Evolutionary conservation across 2,329 filamentous ascomycete genomes (phyloP).

Genomic region (Xylaria sp.): DNA sequence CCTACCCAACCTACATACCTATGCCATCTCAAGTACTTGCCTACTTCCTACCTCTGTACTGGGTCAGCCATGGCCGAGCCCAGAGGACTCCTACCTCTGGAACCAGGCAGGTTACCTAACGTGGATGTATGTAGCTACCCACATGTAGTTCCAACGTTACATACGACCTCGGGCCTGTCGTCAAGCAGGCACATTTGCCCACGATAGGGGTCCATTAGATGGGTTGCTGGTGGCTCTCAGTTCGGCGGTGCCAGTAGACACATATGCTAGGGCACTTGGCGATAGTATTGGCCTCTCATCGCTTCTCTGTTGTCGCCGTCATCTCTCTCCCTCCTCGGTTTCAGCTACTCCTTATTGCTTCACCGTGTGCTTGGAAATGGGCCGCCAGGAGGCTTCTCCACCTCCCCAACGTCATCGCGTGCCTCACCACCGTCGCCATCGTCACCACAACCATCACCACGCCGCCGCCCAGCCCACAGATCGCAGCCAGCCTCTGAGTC

Average conservation of each 20-base stretch:
- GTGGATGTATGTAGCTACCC: too few species aligned
- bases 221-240: background rate
- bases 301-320: slow-evolving; percentile 17
- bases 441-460: slow-evolving; percentile 25
- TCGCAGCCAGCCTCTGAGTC: slow-evolving; percentile 26
- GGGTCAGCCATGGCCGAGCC: background rate
- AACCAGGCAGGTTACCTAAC: too few species aligned
- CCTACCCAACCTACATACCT: background rate
- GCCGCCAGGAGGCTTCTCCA: slow-evolving; percentile 40
- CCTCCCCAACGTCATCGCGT: slow-evolving; percentile 41
- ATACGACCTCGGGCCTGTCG: slow-evolving; percentile 1
- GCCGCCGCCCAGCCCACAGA: slow-evolving; percentile 25
- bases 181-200: background rate
- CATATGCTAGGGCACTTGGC: background rate
- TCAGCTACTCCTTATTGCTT: slow-evolving; percentile 44
- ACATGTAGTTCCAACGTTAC: background rate
- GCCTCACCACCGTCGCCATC: slow-evolving; percentile 39
- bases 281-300: slow-evolving; percentile 9
- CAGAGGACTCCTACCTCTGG: background rate
- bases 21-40: background rate
- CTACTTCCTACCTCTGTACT: background rate
- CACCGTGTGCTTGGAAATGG: slow-evolving; percentile 43
- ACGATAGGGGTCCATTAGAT: background rate
- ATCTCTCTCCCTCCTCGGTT: slow-evolving; percentile 39
- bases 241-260: slow-evolving; percentile 3